Evolutionary conservation across 108 stramenopile species (phyloP).

Genomic region (Skeletonema costatum): DNA sequence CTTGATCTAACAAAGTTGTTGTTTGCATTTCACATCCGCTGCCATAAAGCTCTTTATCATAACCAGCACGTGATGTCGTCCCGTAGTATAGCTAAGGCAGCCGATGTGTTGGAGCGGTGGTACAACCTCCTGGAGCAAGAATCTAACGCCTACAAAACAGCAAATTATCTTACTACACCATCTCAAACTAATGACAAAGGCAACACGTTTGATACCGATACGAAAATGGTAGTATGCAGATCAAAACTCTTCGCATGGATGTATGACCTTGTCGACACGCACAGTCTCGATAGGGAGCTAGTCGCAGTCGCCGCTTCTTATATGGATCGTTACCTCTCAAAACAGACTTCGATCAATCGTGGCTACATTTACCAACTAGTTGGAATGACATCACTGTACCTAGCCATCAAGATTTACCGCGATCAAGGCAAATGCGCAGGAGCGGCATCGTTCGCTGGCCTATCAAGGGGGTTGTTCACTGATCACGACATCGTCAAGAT

Average conservation of each 20-base stretch:
- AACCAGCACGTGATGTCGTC: not conserved
- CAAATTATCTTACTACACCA: not conserved
- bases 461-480: slow-evolving; percentile 66
- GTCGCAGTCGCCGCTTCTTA: slow-evolving; percentile 66
- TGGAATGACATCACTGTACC: slow-evolving; percentile 77
- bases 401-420: slow-evolving; percentile 73
- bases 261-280: slow-evolving; percentile 74
- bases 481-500: slow-evolving; percentile 68
- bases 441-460: slow-evolving; percentile 62
- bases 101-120: not conserved
- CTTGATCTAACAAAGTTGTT: not conserved
- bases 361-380: slow-evolving; percentile 61
- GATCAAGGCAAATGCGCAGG: slow-evolving; percentile 27
- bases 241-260: slow-evolving; percentile 73
- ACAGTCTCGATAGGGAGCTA: slow-evolving; percentile 64
- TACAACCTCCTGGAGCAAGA: not conserved
- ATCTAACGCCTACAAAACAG: not conserved
- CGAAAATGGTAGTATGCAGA: not conserved
- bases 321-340: slow-evolving; percentile 55
- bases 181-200: not conserved
- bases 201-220: not conserved
- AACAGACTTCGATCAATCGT: slow-evolving; percentile 32
- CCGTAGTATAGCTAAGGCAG: not conserved
- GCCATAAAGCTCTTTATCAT: not conserved
- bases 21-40: not conserved